Percentiles rank a stretch among this genome's conserved stretches.
phyloP scores from a whole-genome alignment of 1,139 yeast species.

The Geotrichum citri-aurantii region DNA sequence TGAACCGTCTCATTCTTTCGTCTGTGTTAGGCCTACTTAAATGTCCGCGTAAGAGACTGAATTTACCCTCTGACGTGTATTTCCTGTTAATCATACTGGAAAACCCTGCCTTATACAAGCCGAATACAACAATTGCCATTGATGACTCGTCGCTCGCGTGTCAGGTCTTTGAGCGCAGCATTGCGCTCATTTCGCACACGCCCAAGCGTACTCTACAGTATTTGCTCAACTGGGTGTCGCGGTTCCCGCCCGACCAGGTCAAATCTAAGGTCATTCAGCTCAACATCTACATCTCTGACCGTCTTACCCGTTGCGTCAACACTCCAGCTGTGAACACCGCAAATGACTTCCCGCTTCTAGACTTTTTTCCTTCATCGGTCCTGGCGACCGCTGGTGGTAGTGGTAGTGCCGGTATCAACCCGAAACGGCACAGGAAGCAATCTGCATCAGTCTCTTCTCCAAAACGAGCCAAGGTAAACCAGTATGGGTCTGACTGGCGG shows the following conservation, averaged over 20 bases:
- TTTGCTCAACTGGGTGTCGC: slow-evolving; percentile 55
- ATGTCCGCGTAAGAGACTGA: slow-evolving; percentile 25
- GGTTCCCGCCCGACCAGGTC: slow-evolving; percentile 30
- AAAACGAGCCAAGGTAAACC: slow-evolving; percentile 45
- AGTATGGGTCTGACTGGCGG: slow-evolving; percentile 80
- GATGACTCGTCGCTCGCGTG: slow-evolving; percentile 41
- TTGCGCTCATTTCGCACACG: slow-evolving; percentile 59
- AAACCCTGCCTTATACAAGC: slow-evolving; percentile 27
- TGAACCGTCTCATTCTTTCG: slow-evolving; percentile 20
- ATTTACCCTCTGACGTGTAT: slow-evolving; percentile 26
- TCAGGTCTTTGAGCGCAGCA: slow-evolving; percentile 57
- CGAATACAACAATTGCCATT: not conserved
- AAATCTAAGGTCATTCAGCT: slow-evolving; percentile 33
- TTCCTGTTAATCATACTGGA: slow-evolving; percentile 32
- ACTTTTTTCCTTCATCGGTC: not conserved
- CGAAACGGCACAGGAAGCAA: not conserved
- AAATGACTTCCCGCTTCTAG: not conserved
- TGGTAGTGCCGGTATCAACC: not conserved
- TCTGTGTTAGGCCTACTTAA: slow-evolving; percentile 26
- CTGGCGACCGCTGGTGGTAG: not conserved
- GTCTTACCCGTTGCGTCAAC: slow-evolving; percentile 28
- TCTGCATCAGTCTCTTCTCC: not conserved
- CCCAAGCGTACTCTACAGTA: slow-evolving; percentile 42
- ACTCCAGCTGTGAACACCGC: not conserved
- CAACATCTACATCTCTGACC: slow-evolving; percentile 37